Evolutionary conservation across 306 rosid species (phyloP).

Genomic region (Oxytropis ochrocephala): DNA sequence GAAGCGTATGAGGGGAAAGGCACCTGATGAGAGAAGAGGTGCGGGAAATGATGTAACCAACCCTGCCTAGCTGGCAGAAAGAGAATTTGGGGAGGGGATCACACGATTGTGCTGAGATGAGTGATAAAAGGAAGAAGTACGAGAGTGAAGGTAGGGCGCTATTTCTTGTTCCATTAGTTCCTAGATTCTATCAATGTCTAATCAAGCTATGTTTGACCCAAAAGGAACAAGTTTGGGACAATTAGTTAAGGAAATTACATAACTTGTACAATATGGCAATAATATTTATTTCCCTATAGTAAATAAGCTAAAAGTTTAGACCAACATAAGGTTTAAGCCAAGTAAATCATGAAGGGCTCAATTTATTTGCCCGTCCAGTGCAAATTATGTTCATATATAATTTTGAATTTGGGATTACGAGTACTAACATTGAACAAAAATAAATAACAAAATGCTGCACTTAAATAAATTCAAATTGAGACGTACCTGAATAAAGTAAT

Average conservation of each 20-base stretch:
- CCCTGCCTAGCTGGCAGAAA: too few relatives aligned
- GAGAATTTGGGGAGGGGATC: too few relatives aligned
- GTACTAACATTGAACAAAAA: background rate
- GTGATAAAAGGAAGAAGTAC: too few relatives aligned
- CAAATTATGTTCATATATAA: background rate
- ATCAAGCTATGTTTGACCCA: background rate
- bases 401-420: background rate
- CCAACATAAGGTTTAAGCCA: background rate
- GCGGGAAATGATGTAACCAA: too few relatives aligned
- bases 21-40: too few relatives aligned
- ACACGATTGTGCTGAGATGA: too few relatives aligned
- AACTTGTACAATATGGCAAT: background rate
- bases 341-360: background rate
- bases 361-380: background rate
- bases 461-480: conserved; percentile 5
- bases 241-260: background rate
- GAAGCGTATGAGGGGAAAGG: too few relatives aligned
- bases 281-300: background rate
- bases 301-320: background rate
- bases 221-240: background rate
- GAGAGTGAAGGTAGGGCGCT: too few relatives aligned
- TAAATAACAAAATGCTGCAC: conserved; percentile 3
- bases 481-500: conserved; percentile 17
- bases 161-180: too few relatives aligned
- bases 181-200: background rate